These are phyloP conservation scores for Nosema granulosis DNA, from an alignment of 371 early-diverging fungal genomes.

Conservation along the genomic window DNA sequence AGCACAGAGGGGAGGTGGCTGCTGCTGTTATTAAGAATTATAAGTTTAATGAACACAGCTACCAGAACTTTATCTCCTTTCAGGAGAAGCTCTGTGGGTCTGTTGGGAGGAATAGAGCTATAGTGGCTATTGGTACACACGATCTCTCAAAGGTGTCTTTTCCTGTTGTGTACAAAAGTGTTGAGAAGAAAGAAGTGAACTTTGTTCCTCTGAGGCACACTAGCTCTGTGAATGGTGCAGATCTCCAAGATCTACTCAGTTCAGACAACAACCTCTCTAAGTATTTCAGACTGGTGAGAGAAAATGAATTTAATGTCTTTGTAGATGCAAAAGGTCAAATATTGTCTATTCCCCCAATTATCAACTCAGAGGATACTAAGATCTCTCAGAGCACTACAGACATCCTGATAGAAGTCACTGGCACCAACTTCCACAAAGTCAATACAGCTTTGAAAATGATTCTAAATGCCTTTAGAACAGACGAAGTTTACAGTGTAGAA, in stretches of 20 bases:
- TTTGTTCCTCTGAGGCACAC: slow-evolving; percentile 84
- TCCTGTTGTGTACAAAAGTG: slow-evolving; percentile 88
- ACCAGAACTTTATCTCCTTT: slow-evolving; percentile 89
- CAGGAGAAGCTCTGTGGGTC: slow-evolving; percentile 97
- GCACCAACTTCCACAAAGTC: slow-evolving; percentile 73
- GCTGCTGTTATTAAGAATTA: slow-evolving; percentile 85
- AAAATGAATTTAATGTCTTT: slow-evolving; percentile 79
- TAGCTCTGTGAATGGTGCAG: slow-evolving; percentile 75
- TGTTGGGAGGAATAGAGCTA: slow-evolving; percentile 86
- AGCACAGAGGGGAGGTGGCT: slow-evolving; percentile 80
- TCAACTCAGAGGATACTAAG: slow-evolving; percentile 94
- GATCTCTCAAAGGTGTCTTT: slow-evolving; percentile 87
- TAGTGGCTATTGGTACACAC: slow-evolving; percentile 97
- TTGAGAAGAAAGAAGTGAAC: slow-evolving; percentile 77
- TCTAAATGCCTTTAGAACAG: slow-evolving; percentile 67
- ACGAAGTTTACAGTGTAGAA: slow-evolving; percentile 72
- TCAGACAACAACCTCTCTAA: slow-evolving; percentile 76
- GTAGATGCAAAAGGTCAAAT: slow-evolving; percentile 77
- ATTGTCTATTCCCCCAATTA: slow-evolving; percentile 94
- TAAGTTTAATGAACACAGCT: slow-evolving; percentile 73
- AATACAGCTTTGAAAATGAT: slow-evolving; percentile 59
- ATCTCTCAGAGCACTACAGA: slow-evolving; percentile 88
- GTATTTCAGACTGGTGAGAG: slow-evolving; percentile 82
- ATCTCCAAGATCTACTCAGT: slow-evolving; percentile 82
- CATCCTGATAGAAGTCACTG: slow-evolving; percentile 95